A percentile compares a stretch with the other conserved stretches of the same genome.
Conservation (phyloP, 495 filamentous ascomycete genomes). For the Aspergillus diversus region DNA sequence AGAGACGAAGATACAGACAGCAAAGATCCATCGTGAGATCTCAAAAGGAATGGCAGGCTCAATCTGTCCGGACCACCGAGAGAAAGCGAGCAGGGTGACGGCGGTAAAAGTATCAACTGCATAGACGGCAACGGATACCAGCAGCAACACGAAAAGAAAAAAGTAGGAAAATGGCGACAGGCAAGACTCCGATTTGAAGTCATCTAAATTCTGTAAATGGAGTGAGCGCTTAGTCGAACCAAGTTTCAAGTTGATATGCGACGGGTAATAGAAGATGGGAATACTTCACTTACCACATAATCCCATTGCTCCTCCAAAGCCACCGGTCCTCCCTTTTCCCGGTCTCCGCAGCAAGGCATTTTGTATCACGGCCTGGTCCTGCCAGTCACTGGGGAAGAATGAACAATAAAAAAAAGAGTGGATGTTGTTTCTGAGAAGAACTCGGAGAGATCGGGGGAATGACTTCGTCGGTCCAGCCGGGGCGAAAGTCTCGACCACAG, state of each 20-base stretch:
- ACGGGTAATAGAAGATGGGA: not conserved
- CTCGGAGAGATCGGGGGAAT: constrained; percentile 1
- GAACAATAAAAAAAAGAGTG: constrained; percentile 17
- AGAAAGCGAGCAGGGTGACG: constrained; percentile 84
- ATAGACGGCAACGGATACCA: constrained; percentile 84
- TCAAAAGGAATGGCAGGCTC: constrained; percentile 68
- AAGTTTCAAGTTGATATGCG: constrained; percentile 5
- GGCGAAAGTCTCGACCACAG: constrained; percentile 36
- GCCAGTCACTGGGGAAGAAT: constrained; percentile 27
- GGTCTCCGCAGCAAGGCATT: constrained; percentile 77
- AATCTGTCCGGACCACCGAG: constrained; percentile 68
- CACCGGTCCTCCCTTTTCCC: constrained; percentile 65
- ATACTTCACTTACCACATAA: constrained; percentile 71
- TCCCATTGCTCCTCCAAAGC: constrained; percentile 89
- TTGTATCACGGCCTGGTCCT: constrained; percentile 36
- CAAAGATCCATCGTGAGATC: constrained; percentile 87
- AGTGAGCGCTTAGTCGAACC: constrained; percentile 8
- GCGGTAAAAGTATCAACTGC: constrained; percentile 90
- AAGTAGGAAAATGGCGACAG: constrained; percentile 78
- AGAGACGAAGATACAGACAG: constrained; percentile 83
- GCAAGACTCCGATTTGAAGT: constrained; percentile 83
- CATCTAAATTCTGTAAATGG: constrained; percentile 72
- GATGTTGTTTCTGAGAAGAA: constrained; percentile 15
- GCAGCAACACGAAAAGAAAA: constrained; percentile 76
- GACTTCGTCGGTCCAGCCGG: constrained; percentile 52